These are phyloP conservation scores for Neurospora cerealis DNA, from an alignment of 495 filamentous ascomycete genomes.

Conservation along the genomic window DNA sequence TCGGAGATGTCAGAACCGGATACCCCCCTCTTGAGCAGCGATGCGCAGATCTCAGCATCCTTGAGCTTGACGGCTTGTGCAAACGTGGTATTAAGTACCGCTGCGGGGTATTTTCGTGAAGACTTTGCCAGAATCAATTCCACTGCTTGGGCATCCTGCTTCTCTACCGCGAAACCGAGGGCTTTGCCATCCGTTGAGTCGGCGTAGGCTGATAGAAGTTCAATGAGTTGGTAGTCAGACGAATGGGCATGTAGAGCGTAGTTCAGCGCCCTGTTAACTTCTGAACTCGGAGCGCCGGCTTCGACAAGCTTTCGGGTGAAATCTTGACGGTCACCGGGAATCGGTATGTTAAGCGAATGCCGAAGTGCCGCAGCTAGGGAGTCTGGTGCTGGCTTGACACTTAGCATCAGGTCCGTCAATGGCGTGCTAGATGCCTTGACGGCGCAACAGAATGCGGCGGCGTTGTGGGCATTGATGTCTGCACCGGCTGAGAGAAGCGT, in stretches of 20 bases:
- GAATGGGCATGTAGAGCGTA: conserved; percentile 31
- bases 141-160: conserved; percentile 24
- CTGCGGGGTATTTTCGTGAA: conserved; percentile 9
- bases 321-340: conserved; percentile 32
- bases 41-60: conserved; percentile 22
- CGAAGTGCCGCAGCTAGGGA: conserved; percentile 31
- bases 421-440: conserved; percentile 28
- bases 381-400: conserved; percentile 15
- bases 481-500: conserved; percentile 33
- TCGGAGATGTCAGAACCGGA: conserved; percentile 26
- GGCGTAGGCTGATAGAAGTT: conserved; percentile 25
- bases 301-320: conserved; percentile 32
- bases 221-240: conserved; percentile 30
- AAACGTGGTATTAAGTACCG: conserved; percentile 24
- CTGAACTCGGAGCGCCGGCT: conserved; percentile 25
- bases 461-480: conserved; percentile 33
- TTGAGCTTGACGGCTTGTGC: conserved; percentile 20
- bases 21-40: conserved; percentile 28
- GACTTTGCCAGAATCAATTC: conserved; percentile 28
- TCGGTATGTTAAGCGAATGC: conserved; percentile 30
- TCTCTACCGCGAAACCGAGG: conserved; percentile 25
- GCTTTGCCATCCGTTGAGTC: conserved; percentile 33
- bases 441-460: conserved; percentile 29
- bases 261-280: conserved; percentile 33
- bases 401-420: conserved; percentile 31